Conservation (phyloP, 495 filamentous ascomycete genomes). For the Podospora comata region DNA sequence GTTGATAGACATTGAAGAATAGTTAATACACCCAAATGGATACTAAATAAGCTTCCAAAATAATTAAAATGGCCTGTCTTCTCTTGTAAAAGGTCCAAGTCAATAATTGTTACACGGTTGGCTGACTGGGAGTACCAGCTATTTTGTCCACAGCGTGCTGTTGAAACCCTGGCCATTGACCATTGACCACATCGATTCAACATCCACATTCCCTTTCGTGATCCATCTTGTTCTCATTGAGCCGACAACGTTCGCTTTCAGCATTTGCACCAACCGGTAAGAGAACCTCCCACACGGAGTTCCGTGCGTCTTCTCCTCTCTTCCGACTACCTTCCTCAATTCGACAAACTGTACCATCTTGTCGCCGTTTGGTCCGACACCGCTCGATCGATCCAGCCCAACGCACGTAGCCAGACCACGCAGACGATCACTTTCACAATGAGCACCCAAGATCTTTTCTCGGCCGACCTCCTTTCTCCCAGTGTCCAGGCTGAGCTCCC, state of each 20-base stretch:
- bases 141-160: too few species aligned
- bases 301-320: background rate
- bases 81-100: too few species aligned
- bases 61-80: too few species aligned
- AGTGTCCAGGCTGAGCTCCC: constrained; percentile 68
- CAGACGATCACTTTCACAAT: constrained; percentile 25
- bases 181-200: background rate
- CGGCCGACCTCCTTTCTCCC: constrained; percentile 71
- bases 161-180: background rate
- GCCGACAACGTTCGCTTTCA: background rate
- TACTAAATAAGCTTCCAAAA: too few species aligned
- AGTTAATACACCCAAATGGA: too few species aligned
- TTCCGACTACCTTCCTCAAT: background rate
- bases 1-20: too few species aligned
- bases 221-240: background rate
- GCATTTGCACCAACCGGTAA: background rate
- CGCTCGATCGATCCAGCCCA: background rate
- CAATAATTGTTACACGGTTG: too few species aligned
- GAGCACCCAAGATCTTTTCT: constrained; percentile 65
- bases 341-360: background rate
- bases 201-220: background rate
- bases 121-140: too few species aligned
- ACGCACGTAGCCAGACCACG: background rate
- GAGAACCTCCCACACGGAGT: background rate
- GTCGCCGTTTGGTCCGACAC: background rate